These are phyloP conservation scores for Alnus rubra DNA, from an alignment of 306 rosid species.

Conservation along the genomic window DNA sequence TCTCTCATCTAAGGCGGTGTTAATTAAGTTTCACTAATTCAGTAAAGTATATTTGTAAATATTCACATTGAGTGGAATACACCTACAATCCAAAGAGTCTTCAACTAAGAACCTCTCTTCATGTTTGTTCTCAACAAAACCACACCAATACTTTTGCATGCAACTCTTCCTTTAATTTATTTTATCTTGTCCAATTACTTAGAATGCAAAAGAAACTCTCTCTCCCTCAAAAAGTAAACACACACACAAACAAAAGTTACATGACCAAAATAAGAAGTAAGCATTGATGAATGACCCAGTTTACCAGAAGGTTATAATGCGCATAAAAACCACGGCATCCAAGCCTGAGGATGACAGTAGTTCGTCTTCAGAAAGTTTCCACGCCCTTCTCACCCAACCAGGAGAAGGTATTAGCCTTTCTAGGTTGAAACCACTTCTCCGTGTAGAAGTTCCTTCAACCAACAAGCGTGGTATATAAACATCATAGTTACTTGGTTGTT, in stretches of 20 bases:
- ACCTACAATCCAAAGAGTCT: background rate
- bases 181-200: background rate
- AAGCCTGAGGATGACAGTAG: constrained; percentile 61
- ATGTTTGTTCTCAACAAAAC: background rate
- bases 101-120: background rate
- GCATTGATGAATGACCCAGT: background rate
- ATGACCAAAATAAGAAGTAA: constrained; percentile 3
- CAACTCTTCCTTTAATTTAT: background rate
- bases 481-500: constrained; percentile 72
- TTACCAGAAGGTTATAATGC: constrained; percentile 77
- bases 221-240: background rate
- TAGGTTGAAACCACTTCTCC: constrained; percentile 53
- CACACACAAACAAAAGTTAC: background rate
- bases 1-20: background rate
- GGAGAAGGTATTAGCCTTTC: constrained; percentile 85
- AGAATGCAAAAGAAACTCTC: background rate
- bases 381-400: constrained; percentile 71
- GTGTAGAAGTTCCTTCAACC: constrained; percentile 60
- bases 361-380: constrained; percentile 86
- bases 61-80: background rate
- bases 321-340: constrained; percentile 82
- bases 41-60: background rate
- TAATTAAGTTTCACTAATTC: too few relatives aligned
- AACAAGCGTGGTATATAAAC: constrained; percentile 71
- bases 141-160: background rate